Conservation (phyloP, 495 filamentous ascomycete genomes). For the Lepraria neglecta region DNA sequence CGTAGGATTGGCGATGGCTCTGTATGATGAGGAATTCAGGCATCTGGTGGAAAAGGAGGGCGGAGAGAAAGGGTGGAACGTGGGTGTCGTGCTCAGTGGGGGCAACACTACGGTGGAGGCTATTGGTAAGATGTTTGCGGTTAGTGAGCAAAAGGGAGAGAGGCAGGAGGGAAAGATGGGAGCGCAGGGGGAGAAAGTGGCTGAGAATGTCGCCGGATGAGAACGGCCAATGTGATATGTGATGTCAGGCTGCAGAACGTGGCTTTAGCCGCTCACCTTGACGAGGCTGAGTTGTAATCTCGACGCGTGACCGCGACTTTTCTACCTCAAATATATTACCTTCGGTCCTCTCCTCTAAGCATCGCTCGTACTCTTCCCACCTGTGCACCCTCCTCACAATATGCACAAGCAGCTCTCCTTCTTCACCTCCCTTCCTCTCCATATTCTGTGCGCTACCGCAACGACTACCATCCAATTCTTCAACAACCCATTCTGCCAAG, state of each 20-base stretch:
- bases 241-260: background rate
- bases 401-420: too few species aligned
- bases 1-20: slow-evolving; percentile 72
- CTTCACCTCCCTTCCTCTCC: too few species aligned
- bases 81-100: slow-evolving; percentile 81
- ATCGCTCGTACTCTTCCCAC: too few species aligned
- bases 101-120: slow-evolving; percentile 85
- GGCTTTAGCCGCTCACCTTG: background rate
- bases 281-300: too few species aligned
- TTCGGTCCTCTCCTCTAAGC: too few species aligned
- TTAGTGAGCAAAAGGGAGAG: slow-evolving; percentile 23
- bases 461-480: too few species aligned
- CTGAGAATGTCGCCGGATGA: slow-evolving; percentile 46
- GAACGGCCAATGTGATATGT: background rate
- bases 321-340: too few species aligned
- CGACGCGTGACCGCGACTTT: too few species aligned
- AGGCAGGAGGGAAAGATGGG: slow-evolving; percentile 36
- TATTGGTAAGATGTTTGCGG: slow-evolving; percentile 58
- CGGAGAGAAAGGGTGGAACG: slow-evolving; percentile 72
- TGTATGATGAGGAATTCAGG: slow-evolving; percentile 83
- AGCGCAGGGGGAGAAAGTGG: slow-evolving; percentile 32
- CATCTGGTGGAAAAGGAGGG: slow-evolving; percentile 60
- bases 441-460: too few species aligned
- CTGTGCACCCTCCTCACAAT: too few species aligned
- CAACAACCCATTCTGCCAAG: too few species aligned